Base-by-base conservation (phyloP, 805 yeast genomes). In the Wickerhamiella qilinensis region DNA sequence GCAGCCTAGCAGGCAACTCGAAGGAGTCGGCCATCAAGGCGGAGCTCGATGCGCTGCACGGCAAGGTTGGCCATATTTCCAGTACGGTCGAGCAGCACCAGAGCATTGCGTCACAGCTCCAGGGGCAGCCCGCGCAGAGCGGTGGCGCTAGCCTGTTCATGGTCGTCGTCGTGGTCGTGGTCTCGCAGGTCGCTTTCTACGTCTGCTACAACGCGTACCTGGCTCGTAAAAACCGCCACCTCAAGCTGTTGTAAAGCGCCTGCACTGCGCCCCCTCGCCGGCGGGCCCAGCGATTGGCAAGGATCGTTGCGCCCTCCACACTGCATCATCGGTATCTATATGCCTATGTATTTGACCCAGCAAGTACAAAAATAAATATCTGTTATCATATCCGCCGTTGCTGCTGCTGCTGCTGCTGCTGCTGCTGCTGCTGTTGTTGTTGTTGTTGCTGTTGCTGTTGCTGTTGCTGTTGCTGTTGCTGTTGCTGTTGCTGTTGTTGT, bases 161-260 rank as follows among this genome's bases (percentile, higher is more conserved):
- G 33, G 33, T 30, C 21, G 35, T 35, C 12, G n/a, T 35, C 12
- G 38, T 35, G 17, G 38, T 35, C 12, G 30, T 34, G 30, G 32
- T 35, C n/a, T 38, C 37, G 16, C 43, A 40, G 37, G 38, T 33
- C 20, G 32, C 30, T 24, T 27, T 37, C 17, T 34, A 37, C 20
- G 17, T 37, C 17, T 33, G 35, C 33, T 40, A 36, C 37, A 37
- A 24, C 20, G 18, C 35, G 24, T 40, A 34, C 21, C n/a, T 30
- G 4, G 29, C 35, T 12, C 43, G 43, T 31, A 38, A 37, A 25
- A 21, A 36, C 8, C 38, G 38, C 20, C 39, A 37, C 29, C 35
- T 27, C 42, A 51, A 40, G 33, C 34, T 40, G 25, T 34, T 40
- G 20, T 40, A 34, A 18, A 7, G 20, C 11, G 20, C 15, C 30